Conservation (phyloP, 83 land plant species). For the Isoetes engelmannii region DNA sequence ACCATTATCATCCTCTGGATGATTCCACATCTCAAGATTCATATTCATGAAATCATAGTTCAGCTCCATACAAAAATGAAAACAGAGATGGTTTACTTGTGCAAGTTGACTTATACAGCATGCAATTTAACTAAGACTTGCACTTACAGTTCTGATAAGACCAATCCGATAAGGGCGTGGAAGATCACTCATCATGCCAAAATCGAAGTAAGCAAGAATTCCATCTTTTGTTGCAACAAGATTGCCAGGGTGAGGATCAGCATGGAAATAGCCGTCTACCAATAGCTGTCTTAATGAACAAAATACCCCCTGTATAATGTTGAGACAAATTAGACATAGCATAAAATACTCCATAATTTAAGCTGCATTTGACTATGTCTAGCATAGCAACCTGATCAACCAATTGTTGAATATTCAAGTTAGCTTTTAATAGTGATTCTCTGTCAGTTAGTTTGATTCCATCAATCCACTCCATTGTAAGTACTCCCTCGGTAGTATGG, state of each 20-base stretch:
- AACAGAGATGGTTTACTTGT: too few relatives aligned
- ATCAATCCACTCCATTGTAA: slow-evolving; percentile 99
- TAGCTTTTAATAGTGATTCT: slow-evolving; percentile 37
- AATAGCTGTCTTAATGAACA: slow-evolving; percentile 90
- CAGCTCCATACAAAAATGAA: too few relatives aligned
- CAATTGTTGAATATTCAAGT: slow-evolving; percentile 52
- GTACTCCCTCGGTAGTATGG: slow-evolving; percentile 60
- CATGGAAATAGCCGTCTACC: slow-evolving; percentile 97
- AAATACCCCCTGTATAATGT: slow-evolving; percentile 59
- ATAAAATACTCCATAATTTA: neutral
- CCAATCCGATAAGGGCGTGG: slow-evolving; percentile 92
- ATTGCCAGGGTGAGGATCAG: slow-evolving; percentile 99
- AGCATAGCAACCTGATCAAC: slow-evolving; percentile 65
- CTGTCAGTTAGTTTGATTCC: slow-evolving; percentile 89
- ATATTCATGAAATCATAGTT: too few relatives aligned
- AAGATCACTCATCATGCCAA: slow-evolving; percentile 99
- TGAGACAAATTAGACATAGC: neutral
- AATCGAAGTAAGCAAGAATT: slow-evolving; percentile 89
- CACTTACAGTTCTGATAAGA: slow-evolving; percentile 78
- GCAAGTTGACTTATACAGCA: too few relatives aligned
- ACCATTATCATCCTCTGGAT: too few relatives aligned
- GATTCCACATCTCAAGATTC: too few relatives aligned
- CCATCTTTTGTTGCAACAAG: slow-evolving; percentile 81
- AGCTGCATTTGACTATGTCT: neutral
- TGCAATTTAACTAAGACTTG: neutral